Evolutionary conservation across 306 rosid species (phyloP).

Genomic region (Castanea mollissima): DNA sequence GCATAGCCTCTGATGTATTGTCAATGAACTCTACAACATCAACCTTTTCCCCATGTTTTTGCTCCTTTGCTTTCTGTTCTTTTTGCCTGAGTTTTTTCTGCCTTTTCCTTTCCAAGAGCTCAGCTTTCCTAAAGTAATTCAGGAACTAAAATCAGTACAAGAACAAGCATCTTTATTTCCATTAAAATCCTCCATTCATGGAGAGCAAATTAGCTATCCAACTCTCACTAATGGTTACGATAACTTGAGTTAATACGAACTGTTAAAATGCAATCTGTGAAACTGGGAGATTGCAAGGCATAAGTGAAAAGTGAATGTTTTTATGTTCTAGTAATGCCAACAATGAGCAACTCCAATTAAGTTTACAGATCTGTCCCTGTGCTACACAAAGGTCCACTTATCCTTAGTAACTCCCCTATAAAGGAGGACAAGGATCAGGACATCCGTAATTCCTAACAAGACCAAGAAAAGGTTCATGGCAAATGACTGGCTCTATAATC

Average conservation of each 20-base stretch:
- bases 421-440: slow-evolving; percentile 4
- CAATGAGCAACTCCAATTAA: neutral
- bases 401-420: neutral
- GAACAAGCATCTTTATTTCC: slow-evolving; percentile 9
- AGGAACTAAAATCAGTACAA: slow-evolving; percentile 10
- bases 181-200: slow-evolving; percentile 11
- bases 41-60: slow-evolving; percentile 38
- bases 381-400: slow-evolving; percentile 14
- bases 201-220: neutral
- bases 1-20: slow-evolving; percentile 28
- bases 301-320: neutral
- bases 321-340: neutral
- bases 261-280: neutral
- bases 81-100: slow-evolving; percentile 80
- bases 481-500: neutral
- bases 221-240: neutral
- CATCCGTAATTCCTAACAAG: neutral
- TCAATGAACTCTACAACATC: slow-evolving; percentile 30
- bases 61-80: slow-evolving; percentile 66
- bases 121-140: slow-evolving; percentile 58
- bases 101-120: slow-evolving; percentile 66
- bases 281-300: neutral
- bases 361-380: neutral
- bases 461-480: slow-evolving; percentile 1
- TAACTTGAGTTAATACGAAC: neutral